Evolutionary conservation across 441 rosid genomes (phyloP), one percentile per base, ranked within the genome.

Genomic region (Aleurites moluccanus): DNA sequence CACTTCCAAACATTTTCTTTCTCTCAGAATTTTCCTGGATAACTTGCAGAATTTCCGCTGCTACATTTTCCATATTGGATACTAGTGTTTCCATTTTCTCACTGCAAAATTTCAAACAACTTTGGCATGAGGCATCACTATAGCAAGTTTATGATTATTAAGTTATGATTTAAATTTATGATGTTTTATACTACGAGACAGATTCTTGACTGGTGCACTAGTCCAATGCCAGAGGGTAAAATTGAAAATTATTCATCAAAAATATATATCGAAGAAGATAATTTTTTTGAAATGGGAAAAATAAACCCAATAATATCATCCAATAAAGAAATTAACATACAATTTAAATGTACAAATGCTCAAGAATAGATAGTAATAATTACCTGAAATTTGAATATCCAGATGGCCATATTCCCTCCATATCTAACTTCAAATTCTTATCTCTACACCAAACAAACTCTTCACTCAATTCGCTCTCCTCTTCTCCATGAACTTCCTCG

Each of bases 301-400:
- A 15, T 18, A 18, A 62, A 62, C 42, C 40, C 44, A 35, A 9
- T 35, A 20, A 35, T 20, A 9, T 40, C 23, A 35, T 30, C 20
- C 40, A 30, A 5, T 42, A 11, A 49, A 20, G 8, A 35, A 20
- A 64, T n/a, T 38, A 40, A 3, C n/a, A 70, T 44, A 14, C n/a
- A 52, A 10, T 67, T 67, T 53, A 18, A 66, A 25, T 49, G 49
- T 23, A 2, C 14, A 16, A 28, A 8, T 62, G 38, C 45, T 28
- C 14, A 49, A 33, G 67, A 63, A 8, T 2, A 55, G 63, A 42
- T 3, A 25, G 64, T 77, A 9, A n/a, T n/a, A n/a, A 56, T 76
- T 79, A 88, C 95, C 95, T 85, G 91, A 90, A 88, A 80, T 83
- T 83, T 66, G 88, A 83, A 77, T 84, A 88, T 15, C 86, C 89